Percentiles rank a stretch among this genome's conserved stretches.
Conservation (phyloP, 495 filamentous ascomycete genomes). For the Xylaria telfairii region DNA sequence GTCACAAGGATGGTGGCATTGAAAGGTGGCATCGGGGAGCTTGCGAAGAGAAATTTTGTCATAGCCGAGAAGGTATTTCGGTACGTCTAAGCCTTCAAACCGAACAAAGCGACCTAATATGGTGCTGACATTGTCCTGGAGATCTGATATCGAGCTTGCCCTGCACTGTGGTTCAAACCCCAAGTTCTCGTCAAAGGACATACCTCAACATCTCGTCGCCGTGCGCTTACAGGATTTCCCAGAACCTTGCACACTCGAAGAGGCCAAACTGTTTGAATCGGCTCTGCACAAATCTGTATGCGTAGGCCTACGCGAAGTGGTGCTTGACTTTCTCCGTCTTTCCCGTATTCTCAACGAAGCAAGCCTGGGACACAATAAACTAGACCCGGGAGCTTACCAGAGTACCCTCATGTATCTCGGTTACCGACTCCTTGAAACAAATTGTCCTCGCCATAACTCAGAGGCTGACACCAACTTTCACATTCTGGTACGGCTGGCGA, state of each 20-base stretch:
- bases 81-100: background rate
- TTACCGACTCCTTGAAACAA: constrained; percentile 16
- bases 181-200: constrained; percentile 11
- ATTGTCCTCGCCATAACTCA: background rate
- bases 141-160: constrained; percentile 19
- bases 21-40: constrained; percentile 7
- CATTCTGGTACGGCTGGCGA: constrained; percentile 1
- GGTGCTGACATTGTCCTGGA: constrained; percentile 1
- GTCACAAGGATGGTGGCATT: background rate
- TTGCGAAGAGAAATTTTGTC: constrained; percentile 13
- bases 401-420: constrained; percentile 8
- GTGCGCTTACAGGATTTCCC: background rate
- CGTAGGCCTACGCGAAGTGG: background rate
- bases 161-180: constrained; percentile 8
- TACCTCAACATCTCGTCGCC: constrained; percentile 1
- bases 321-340: constrained; percentile 5
- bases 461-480: background rate
- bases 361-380: background rate
- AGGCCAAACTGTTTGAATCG: background rate
- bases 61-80: constrained; percentile 13
- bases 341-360: constrained; percentile 14
- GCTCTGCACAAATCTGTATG: constrained; percentile 6
- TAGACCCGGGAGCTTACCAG: constrained; percentile 9
- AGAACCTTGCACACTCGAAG: background rate
- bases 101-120: background rate